Evolutionary conservation across 2,329 filamentous ascomycete species (phyloP), one percentile per base, ranked within the genome.

Genomic region (Exophiala sp.): DNA sequence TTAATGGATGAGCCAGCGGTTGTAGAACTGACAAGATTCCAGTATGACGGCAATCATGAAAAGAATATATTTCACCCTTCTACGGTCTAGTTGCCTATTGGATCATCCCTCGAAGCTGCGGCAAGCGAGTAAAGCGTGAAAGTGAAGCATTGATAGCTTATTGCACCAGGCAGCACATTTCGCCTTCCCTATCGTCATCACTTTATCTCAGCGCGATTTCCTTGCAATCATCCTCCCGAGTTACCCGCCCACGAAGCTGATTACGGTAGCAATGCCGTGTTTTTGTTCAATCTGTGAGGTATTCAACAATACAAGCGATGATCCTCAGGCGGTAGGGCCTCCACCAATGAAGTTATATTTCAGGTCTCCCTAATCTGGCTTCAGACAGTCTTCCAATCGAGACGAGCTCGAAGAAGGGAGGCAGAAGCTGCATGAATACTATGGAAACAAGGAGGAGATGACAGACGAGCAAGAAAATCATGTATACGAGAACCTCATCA

Each of bases 381-480:
- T 21, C 8, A n/a, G 16, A 42, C n/a, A 42, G 40, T 9, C 18
- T 42, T 42, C 40, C 21, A 5, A 42, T 20, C 40, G 40, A 24
- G 40, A 42, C 10, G 21, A 42, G 40, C 40, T 42, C 18, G 18
- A 42, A 20, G 40, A 42, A 42, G 39, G 39, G 21, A 42, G 18
- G 40, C 40, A 42, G 14, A 42, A 21, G 40, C 40, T 42, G 3
- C 18, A 42, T 21, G 40, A 42, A 29, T 42, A 42, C 40, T 42
- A 42, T n/a, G 40, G 18, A 42, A 18, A 42, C 10, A 42, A 42
- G 40, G 40, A 42, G 5, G 40, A 42, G 40, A 42, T 42, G 40
- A 42, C 40, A 2, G 16, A 42, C 4, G 40, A 42, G 40, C 40
- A 42, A 42, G 40, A 42, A 42, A 42, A 20, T 18, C 16, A 42